These are phyloP conservation scores for Pterocarpus santalinus DNA, from an alignment of 306 rosid genomes.

Conservation along the genomic window DNA sequence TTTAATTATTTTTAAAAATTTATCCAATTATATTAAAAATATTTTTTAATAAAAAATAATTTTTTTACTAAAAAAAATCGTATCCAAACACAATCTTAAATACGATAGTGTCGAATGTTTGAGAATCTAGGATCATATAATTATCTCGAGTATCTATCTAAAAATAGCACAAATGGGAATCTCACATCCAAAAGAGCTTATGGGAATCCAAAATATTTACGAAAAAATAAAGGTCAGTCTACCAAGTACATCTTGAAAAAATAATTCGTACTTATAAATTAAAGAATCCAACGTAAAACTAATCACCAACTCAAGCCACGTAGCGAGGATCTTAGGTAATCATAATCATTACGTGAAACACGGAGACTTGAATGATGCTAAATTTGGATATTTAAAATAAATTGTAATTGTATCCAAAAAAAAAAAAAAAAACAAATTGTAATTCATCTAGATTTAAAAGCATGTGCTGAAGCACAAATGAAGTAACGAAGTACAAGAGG, in stretches of 20 bases:
- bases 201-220: neutral
- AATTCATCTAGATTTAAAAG: neutral
- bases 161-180: neutral
- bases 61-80: too few species aligned
- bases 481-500: neutral
- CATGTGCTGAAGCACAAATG: neutral
- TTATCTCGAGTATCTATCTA: neutral
- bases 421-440: neutral
- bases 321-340: neutral
- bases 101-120: neutral
- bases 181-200: neutral
- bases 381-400: neutral
- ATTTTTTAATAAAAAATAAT: too few species aligned
- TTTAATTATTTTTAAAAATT: too few species aligned
- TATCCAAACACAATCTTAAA: neutral
- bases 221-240: neutral
- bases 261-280: neutral
- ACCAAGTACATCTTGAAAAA: neutral
- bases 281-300: neutral
- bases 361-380: neutral
- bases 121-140: slow-evolving; percentile 8
- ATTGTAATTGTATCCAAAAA: neutral
- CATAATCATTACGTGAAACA: neutral
- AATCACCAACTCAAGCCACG: neutral
- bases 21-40: too few species aligned